Conservation (phyloP, 495 filamentous ascomycete species). For the Hypoxylon subgilvum region DNA sequence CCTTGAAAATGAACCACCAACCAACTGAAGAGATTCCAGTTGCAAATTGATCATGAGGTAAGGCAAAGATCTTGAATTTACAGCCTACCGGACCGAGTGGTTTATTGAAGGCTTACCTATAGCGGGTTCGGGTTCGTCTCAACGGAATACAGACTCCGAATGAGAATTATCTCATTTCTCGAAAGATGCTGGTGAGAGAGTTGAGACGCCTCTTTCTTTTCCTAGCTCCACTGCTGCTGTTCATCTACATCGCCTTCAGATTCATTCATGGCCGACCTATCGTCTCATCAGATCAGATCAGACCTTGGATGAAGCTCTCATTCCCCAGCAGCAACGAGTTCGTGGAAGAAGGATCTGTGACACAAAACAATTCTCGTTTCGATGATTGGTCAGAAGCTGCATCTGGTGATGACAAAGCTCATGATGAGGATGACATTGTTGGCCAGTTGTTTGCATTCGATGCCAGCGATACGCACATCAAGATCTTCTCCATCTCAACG, state of each 20-base stretch:
- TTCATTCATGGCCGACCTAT: constrained; percentile 13
- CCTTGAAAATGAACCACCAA: no score
- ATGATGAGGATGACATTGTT: not conserved
- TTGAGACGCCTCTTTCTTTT: constrained; percentile 41
- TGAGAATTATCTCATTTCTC: not conserved
- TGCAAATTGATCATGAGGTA: no score
- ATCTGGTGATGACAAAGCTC: not conserved
- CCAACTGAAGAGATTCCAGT: no score
- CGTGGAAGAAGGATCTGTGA: not conserved
- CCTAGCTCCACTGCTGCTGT: constrained; percentile 26
- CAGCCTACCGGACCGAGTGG: no score
- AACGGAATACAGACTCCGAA: no score
- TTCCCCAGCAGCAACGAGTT: not conserved
- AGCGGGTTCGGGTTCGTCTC: no score
- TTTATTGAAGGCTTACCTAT: no score
- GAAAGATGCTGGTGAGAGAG: constrained; percentile 43
- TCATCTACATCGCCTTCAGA: constrained; percentile 37
- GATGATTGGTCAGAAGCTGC: not conserved
- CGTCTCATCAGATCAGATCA: constrained; percentile 1
- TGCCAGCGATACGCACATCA: constrained; percentile 32
- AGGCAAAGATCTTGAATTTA: no score
- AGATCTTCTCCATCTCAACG: constrained; percentile 53
- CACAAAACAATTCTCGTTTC: not conserved
- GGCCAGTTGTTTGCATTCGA: not conserved
- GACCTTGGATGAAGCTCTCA: not conserved